phyloP scores from a whole-genome alignment of 2,329 filamentous ascomycete genomes.

The Pseudocercospora pini-densiflorae region DNA sequence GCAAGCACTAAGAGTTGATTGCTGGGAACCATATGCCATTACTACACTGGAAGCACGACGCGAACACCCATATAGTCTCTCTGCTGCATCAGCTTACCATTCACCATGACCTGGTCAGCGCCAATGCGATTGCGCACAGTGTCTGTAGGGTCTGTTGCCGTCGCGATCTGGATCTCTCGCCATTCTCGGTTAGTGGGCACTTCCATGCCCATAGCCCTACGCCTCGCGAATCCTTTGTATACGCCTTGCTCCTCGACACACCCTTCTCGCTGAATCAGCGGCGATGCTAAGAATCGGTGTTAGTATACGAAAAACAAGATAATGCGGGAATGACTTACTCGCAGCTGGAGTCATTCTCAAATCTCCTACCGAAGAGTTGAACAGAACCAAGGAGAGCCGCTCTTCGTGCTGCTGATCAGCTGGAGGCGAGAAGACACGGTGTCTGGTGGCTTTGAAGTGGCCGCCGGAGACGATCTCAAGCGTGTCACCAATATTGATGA shows the following conservation, averaged over 20 bases:
- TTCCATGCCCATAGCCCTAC: conserved; percentile 46
- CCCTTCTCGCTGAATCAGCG: conserved; percentile 48
- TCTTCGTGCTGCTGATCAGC: conserved; percentile 47
- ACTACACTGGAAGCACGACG: no score
- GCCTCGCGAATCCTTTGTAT: conserved; percentile 52
- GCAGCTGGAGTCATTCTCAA: conserved; percentile 50
- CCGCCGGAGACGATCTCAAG: conserved; percentile 45
- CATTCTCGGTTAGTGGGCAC: conserved; percentile 54
- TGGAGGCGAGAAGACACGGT: conserved; percentile 54
- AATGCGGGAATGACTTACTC: neutral
- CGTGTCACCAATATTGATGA: conserved; percentile 46
- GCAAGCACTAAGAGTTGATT: no score
- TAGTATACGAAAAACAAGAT: no score
- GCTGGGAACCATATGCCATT: no score
- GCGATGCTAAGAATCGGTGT: conserved; percentile 30
- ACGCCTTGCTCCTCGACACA: conserved; percentile 50
- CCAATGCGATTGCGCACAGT: no score
- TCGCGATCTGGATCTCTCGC: conserved; percentile 54
- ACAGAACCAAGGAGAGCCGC: conserved; percentile 43
- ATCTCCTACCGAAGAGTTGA: conserved; percentile 52
- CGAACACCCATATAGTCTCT: no score
- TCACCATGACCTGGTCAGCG: no score
- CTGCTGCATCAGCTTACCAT: no score
- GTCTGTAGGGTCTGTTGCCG: no score
- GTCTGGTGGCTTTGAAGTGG: conserved; percentile 54